Base-by-base conservation (phyloP, 2,329 filamentous ascomycete genomes). In the Xylaria hypoxylon region DNA sequence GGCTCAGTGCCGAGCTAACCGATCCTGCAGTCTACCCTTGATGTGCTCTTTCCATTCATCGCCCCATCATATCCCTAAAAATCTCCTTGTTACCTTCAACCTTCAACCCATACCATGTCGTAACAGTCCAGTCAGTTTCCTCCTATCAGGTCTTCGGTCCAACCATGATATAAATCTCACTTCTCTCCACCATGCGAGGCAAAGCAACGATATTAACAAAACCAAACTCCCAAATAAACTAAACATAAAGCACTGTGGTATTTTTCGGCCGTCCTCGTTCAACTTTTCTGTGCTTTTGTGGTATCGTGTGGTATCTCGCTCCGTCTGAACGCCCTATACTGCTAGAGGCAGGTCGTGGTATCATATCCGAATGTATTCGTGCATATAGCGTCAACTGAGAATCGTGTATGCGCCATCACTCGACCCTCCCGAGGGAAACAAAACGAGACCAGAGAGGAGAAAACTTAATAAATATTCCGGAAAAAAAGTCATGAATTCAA, bases 351-450 rank as follows among this genome's bases (percentile, higher is more conserved):
- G 70, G 68, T 76, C 72, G 71, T 77, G 77, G 76, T 77, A 78
- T 77, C 76, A 77, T 78, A 71, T 75, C 71, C 71, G 71, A 72
- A 69, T 73, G 70, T 71, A 70, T 72, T 75, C 72, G 68, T 76
- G 68, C 72, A 72, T 77, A 75, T 76, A 76, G 71, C 72, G 68
- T 76, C 70, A 76, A 74, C 65, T 59, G 62, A 72, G 60, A 64
- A 72, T 75, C 74, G 70, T 75, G 65, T 72, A 72, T 68, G 70
- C 65, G 67, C 64, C 65, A 68, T 71, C 67, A 68, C 65, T 69
- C 71, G 70, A 72, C 65, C 61, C 45, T 62, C 58, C 62, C 24
- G 64, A 66, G 62, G 70, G 69, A 68, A 73, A 74, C 72, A 64
- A 66, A 68, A 67, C 35, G 66, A 67, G 63, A 56, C 62, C 55